Conservation (phyloP, 73 alveolate genomes). For the Effrenium voratum region DNA sequence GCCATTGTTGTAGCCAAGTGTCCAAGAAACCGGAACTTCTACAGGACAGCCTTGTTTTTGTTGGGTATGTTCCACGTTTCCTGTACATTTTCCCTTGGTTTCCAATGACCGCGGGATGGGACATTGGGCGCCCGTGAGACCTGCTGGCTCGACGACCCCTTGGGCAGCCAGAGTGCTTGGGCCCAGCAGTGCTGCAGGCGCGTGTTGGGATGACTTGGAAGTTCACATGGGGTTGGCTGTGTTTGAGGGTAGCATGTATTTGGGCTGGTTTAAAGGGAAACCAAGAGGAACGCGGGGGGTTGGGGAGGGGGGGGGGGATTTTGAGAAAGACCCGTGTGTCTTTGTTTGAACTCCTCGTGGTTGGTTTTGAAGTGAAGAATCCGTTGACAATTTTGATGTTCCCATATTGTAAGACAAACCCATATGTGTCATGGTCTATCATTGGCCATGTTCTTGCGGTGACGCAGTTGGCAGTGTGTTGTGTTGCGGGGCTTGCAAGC, state of each 20-base stretch:
- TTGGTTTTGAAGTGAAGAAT: not conserved
- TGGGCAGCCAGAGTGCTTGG: conserved; percentile 37
- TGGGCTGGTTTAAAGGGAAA: not conserved
- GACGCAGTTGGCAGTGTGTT: too few species aligned
- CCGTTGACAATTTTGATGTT: not conserved
- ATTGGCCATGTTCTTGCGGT: too few species aligned
- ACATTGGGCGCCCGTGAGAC: not conserved
- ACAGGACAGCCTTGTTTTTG: not conserved
- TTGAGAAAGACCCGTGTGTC: too few species aligned
- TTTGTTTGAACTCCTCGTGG: too few species aligned
- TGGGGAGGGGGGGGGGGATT: not conserved
- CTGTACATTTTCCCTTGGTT: not conserved
- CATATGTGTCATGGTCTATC: too few species aligned
- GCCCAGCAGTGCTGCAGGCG: conserved; percentile 58
- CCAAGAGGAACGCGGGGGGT: not conserved
- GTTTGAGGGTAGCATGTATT: not conserved
- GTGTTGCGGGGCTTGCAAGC: too few species aligned
- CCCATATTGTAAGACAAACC: too few species aligned
- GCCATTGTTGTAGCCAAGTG: not conserved
- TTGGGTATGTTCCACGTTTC: not conserved
- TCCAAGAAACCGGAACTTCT: not conserved
- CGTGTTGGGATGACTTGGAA: not conserved
- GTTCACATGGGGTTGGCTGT: not conserved
- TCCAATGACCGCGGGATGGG: too few species aligned
- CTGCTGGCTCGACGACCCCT: conserved; percentile 52